Conservation (phyloP, 129 eudicot genomes). For the Centella asiatica region DNA sequence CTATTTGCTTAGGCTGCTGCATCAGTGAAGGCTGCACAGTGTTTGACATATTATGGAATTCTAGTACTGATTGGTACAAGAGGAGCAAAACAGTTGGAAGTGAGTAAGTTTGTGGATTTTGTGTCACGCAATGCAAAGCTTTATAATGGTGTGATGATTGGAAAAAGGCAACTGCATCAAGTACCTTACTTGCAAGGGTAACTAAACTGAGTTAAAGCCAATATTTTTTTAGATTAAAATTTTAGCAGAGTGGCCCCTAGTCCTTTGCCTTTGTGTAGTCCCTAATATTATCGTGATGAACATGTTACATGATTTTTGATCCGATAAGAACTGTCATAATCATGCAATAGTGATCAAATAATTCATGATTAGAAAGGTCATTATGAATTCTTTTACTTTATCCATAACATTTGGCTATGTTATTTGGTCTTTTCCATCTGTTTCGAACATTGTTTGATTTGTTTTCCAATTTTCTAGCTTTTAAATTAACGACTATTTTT, state of each 20-base stretch:
- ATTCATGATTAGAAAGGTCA: not conserved
- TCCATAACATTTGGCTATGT: not conserved
- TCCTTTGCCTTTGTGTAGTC: not conserved
- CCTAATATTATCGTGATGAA: no score
- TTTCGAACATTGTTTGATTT: no score
- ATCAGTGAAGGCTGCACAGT: conserved; percentile 22
- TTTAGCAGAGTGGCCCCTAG: conserved; percentile 31
- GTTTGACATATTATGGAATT: conserved; percentile 22
- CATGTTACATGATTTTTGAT: not conserved
- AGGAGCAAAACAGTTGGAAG: not conserved
- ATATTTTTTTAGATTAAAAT: conserved; percentile 36
- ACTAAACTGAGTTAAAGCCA: conserved; percentile 37
- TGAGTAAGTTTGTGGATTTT: conserved; percentile 19
- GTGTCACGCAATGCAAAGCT: conserved; percentile 16
- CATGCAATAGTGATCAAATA: not conserved
- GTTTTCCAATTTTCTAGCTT: no score
- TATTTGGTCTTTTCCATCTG: no score
- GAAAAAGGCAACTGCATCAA: conserved; percentile 48
- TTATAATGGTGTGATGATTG: conserved; percentile 43
- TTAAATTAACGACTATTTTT: no score
- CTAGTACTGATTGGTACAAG: not conserved
- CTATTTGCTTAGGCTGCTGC: conserved; percentile 31
- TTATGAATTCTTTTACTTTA: not conserved
- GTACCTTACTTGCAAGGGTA: conserved; percentile 83
- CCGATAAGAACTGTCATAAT: not conserved